These are phyloP conservation scores for Drechslerella stenobrocha DNA, from an alignment of 2,329 filamentous ascomycete species.

Conservation along the genomic window DNA sequence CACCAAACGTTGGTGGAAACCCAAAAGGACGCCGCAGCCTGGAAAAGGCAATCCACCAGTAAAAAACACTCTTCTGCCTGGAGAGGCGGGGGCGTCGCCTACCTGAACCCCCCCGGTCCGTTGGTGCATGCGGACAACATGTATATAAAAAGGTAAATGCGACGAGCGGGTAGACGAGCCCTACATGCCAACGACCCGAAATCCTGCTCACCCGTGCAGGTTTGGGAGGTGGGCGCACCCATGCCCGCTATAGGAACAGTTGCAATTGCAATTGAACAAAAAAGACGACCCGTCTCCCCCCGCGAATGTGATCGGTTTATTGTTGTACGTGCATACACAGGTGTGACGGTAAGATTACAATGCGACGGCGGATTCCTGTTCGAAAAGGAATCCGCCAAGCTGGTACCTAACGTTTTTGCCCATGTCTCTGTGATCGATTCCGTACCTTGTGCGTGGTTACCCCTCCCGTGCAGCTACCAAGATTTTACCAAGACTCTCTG, in stretches of 20 bases:
- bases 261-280: too few relatives aligned
- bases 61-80: constrained; percentile 29
- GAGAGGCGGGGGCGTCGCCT: constrained; percentile 5
- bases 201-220: constrained; percentile 11
- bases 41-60: constrained; percentile 26
- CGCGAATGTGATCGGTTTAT: too few relatives aligned
- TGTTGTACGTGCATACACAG: too few relatives aligned
- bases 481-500: constrained; percentile 39
- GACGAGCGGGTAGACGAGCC: not conserved
- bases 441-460: constrained; percentile 3
- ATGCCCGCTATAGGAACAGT: not conserved
- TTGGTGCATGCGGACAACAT: too few relatives aligned
- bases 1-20: constrained; percentile 28
- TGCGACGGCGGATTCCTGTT: constrained; percentile 46
- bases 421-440: constrained; percentile 3
- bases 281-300: too few relatives aligned
- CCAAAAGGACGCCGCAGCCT: constrained; percentile 20
- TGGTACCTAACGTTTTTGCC: not conserved
- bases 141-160: constrained; percentile 5
- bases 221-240: constrained; percentile 22
- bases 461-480: constrained; percentile 32
- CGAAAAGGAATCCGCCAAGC: constrained; percentile 12
- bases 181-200: not conserved
- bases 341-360: not conserved
- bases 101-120: constrained; percentile 1